Percentiles rank a stretch among this genome's conserved stretches.
Conservation (phyloP, 192 early-diverging fungal genomes). For the Kickxella alabastrina region DNA sequence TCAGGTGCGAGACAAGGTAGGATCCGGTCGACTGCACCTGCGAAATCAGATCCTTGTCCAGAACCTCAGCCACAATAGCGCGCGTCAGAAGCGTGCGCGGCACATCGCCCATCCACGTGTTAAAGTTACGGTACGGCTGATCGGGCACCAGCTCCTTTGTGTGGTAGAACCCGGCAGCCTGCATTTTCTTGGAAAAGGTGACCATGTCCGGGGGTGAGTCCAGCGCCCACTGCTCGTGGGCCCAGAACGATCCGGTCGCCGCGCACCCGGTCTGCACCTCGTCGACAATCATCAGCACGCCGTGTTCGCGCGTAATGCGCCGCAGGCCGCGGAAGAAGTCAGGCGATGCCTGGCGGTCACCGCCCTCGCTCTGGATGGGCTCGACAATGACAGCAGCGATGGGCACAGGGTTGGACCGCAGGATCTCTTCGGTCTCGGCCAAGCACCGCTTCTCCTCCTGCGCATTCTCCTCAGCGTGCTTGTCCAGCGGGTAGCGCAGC, state of each 20-base stretch:
- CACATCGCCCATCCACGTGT: conserved; percentile 76
- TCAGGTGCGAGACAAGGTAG: conserved; percentile 57
- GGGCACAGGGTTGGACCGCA: conserved; percentile 50
- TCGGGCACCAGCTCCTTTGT: conserved; percentile 55
- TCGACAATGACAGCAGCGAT: conserved; percentile 67
- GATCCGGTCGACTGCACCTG: conserved; percentile 53
- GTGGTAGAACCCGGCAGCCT: conserved; percentile 70
- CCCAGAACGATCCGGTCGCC: conserved; percentile 72
- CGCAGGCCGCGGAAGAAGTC: conserved; percentile 63
- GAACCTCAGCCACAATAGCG: conserved; percentile 60
- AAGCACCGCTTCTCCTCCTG: conserved; percentile 59
- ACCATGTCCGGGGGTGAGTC: conserved; percentile 67
- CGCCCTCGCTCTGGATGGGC: conserved; percentile 72
- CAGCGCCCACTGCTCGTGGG: conserved; percentile 69
- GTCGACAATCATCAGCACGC: conserved; percentile 71
- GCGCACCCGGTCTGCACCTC: conserved; percentile 77
- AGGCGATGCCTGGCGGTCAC: conserved; percentile 62
- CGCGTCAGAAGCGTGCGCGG: conserved; percentile 60
- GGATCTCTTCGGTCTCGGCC: conserved; percentile 48
- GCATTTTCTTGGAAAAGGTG: conserved; percentile 77
- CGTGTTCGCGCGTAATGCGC: conserved; percentile 53
- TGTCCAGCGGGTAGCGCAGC: conserved; percentile 62
- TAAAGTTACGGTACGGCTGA: conserved; percentile 65
- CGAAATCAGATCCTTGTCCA: conserved; percentile 51
- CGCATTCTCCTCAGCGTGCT: conserved; percentile 56